Conservation (phyloP, 345 rosid species). For the Eucalyptus pauciflora region DNA sequence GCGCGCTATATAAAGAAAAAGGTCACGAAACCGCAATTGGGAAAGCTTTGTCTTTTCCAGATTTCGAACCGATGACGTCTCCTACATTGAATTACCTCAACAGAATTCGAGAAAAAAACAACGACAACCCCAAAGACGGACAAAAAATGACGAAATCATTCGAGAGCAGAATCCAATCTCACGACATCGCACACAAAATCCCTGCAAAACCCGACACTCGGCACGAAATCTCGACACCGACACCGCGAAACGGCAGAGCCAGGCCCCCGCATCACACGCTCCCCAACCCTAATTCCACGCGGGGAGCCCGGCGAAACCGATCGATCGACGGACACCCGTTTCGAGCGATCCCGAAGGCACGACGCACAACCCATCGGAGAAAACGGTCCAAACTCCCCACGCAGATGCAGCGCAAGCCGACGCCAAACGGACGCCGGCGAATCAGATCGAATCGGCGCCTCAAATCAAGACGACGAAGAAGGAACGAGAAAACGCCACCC, state of each 20-base stretch:
- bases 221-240: background rate
- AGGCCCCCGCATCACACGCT: background rate
- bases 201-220: background rate
- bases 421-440: background rate
- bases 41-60: background rate
- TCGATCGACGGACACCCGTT: background rate
- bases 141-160: background rate
- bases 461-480: background rate
- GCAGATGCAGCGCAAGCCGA: background rate
- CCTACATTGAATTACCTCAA: background rate
- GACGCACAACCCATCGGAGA: background rate
- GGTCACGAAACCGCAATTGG: background rate
- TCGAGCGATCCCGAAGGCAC: background rate
- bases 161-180: background rate
- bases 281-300: background rate
- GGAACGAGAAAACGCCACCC: background rate
- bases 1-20: background rate
- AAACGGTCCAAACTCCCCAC: background rate
- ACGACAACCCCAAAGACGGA: background rate
- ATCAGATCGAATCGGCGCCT: background rate
- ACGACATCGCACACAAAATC: background rate
- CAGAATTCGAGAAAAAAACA: background rate
- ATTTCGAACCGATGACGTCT: background rate
- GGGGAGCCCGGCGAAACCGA: background rate
- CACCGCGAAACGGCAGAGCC: background rate